Evolutionary conservation across 2,329 filamentous ascomycete species (phyloP).

Genomic region (Fusarium staphyleae): DNA sequence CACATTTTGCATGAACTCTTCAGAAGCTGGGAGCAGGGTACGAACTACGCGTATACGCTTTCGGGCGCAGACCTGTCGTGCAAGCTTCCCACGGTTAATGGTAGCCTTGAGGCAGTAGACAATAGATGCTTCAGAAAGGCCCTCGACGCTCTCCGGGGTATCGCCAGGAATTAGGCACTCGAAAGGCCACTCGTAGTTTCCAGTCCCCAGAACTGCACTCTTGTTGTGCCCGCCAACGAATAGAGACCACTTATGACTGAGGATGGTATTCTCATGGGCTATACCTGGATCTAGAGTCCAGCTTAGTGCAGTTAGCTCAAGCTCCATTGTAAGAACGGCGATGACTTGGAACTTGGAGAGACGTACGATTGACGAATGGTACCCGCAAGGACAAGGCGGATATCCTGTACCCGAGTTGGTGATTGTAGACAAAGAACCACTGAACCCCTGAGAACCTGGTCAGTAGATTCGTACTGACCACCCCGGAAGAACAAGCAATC

Average conservation of each 20-base stretch:
- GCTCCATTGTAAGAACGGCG: not conserved
- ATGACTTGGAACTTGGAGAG: conserved; percentile 1
- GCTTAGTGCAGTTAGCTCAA: conserved; percentile 40
- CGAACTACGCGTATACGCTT: conserved; percentile 79
- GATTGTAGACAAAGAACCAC: conserved; percentile 76
- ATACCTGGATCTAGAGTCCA: conserved; percentile 61
- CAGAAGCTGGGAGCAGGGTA: conserved; percentile 73
- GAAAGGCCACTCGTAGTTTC: conserved; percentile 86
- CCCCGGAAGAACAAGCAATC: conserved; percentile 81
- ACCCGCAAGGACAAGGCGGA: conserved; percentile 74
- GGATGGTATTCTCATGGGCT: conserved; percentile 63
- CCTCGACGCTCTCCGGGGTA: conserved; percentile 86
- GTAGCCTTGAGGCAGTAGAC: conserved; percentile 90
- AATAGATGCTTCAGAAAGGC: conserved; percentile 82
- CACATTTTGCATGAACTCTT: conserved; percentile 85
- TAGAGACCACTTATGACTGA: conserved; percentile 71
- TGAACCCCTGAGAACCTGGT: conserved; percentile 74
- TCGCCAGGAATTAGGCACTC: conserved; percentile 72
- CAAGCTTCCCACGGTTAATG: conserved; percentile 82
- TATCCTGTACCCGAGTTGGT: conserved; percentile 72
- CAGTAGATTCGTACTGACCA: conserved; percentile 74
- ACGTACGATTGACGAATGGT: conserved; percentile 70
- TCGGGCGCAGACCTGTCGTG: conserved; percentile 80
- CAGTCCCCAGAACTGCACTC: conserved; percentile 66
- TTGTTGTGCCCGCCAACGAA: conserved; percentile 63